Percentiles rank a stretch among this genome's conserved stretches.
Evolutionary conservation across 345 rosid genomes (phyloP).

Genomic region (Eucalyptus sp.): DNA sequence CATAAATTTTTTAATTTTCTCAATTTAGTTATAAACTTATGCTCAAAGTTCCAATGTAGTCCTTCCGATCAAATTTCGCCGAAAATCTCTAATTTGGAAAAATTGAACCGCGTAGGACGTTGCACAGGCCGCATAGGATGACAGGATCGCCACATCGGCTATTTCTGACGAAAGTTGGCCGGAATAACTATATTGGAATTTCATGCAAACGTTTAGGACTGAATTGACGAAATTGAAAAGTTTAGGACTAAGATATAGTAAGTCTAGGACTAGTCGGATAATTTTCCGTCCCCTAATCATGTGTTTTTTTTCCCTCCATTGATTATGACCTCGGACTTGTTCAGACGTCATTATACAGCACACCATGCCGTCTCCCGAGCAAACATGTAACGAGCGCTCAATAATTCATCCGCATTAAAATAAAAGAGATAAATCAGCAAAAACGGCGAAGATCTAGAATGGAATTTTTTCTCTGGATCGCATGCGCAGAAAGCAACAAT

Average conservation of each 20-base stretch:
- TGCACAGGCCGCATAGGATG: rapidly evolving
- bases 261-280: background rate
- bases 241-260: background rate
- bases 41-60: rapidly evolving
- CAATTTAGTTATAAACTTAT: rapidly evolving
- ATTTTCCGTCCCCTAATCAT: background rate
- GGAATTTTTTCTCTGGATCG: background rate
- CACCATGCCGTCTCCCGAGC: background rate
- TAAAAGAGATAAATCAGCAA: background rate
- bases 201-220: rapidly evolving
- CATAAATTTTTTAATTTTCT: background rate
- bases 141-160: rapidly evolving
- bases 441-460: background rate
- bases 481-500: background rate
- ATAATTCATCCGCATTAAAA: background rate
- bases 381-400: background rate
- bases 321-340: background rate
- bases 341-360: background rate
- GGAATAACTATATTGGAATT: rapidly evolving
- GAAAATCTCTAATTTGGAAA: rapidly evolving
- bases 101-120: rapidly evolving
- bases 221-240: background rate
- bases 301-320: background rate
- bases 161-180: rapidly evolving
- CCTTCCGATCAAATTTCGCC: rapidly evolving